phyloP scores from a whole-genome alignment of 495 filamentous ascomycete species.

The Trichoderma virens region DNA sequence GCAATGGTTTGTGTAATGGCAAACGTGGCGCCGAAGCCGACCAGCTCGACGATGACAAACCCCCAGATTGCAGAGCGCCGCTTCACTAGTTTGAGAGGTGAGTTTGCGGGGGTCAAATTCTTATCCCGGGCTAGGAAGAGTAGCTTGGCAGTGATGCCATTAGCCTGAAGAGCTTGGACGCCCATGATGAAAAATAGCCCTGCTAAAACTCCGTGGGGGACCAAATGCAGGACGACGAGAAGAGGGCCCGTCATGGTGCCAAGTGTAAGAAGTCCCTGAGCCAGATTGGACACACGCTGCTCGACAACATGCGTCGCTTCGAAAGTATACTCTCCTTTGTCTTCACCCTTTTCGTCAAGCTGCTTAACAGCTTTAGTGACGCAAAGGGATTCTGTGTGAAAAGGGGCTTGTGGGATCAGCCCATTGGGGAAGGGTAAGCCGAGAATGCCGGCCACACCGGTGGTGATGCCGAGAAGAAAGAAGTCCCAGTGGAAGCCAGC shows the following conservation, averaged over 20 bases:
- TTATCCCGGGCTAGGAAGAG: conserved; percentile 66
- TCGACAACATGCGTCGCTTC: conserved; percentile 73
- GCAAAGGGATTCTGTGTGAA: conserved; percentile 81
- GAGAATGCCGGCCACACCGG: conserved; percentile 72
- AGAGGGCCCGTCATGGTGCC: conserved; percentile 86
- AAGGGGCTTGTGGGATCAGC: conserved; percentile 86
- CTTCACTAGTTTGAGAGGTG: conserved; percentile 57
- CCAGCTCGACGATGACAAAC: conserved; percentile 68
- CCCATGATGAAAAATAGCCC: conserved; percentile 96
- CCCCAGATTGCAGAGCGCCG: conserved; percentile 60
- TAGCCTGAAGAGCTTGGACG: conserved; percentile 68
- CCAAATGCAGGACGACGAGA: conserved; percentile 71
- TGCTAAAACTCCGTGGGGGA: conserved; percentile 81
- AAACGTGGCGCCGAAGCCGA: conserved; percentile 80
- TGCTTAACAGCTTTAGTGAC: conserved; percentile 58
- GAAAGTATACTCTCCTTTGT: conserved; percentile 55
- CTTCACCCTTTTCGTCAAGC: conserved; percentile 42
- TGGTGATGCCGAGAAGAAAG: conserved; percentile 85
- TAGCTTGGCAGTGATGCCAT: conserved; percentile 77
- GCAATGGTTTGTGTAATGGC: conserved; percentile 95
- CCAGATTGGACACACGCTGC: conserved; percentile 80
- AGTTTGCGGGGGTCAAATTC: conserved; percentile 50
- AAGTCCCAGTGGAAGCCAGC: conserved; percentile 96
- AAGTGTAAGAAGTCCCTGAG: conserved; percentile 73
- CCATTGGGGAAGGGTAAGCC: conserved; percentile 91